Evolutionary conservation across 2,329 filamentous ascomycete species (phyloP).

Genomic region (Colletotrichum tanaceti): DNA sequence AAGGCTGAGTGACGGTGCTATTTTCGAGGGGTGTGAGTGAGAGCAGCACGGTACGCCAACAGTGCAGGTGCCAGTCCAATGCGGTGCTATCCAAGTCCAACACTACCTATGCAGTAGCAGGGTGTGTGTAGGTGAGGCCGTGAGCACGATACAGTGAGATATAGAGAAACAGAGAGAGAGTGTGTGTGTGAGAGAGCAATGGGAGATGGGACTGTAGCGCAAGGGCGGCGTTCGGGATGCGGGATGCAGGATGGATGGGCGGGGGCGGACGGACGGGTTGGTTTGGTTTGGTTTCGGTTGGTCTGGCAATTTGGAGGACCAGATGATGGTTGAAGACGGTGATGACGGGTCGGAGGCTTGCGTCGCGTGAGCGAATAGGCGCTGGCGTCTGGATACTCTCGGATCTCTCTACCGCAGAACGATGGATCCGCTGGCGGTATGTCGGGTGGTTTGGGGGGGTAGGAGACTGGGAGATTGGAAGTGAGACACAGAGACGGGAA

Average conservation of each 20-base stretch:
- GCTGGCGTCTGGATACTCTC: not conserved
- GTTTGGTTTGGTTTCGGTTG: constrained; percentile 4
- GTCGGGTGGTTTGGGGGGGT: not conserved
- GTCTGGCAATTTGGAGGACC: constrained; percentile 11
- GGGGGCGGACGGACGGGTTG: constrained; percentile 25
- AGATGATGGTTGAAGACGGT: constrained; percentile 31
- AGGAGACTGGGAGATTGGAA: not conserved
- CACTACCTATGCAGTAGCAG: not conserved
- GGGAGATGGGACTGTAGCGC: constrained; percentile 28
- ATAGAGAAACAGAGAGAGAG: not conserved
- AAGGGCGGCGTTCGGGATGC: constrained; percentile 29
- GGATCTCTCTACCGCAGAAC: constrained; percentile 20
- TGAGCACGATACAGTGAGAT: not conserved
- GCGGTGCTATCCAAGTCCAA: not conserved
- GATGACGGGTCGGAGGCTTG: constrained; percentile 26
- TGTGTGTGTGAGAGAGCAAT: not conserved
- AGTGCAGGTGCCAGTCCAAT: constrained; percentile 1
- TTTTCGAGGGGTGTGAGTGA: constrained; percentile 15
- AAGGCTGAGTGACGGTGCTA: constrained; percentile 22
- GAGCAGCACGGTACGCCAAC: not conserved
- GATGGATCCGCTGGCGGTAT: constrained; percentile 26
- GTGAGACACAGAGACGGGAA: not conserved
- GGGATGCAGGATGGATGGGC: constrained; percentile 18
- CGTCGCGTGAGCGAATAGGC: constrained; percentile 26
- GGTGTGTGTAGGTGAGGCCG: not conserved